Base-by-base conservation (phyloP, 495 filamentous ascomycete species). In the Podospora tetraspora region DNA sequence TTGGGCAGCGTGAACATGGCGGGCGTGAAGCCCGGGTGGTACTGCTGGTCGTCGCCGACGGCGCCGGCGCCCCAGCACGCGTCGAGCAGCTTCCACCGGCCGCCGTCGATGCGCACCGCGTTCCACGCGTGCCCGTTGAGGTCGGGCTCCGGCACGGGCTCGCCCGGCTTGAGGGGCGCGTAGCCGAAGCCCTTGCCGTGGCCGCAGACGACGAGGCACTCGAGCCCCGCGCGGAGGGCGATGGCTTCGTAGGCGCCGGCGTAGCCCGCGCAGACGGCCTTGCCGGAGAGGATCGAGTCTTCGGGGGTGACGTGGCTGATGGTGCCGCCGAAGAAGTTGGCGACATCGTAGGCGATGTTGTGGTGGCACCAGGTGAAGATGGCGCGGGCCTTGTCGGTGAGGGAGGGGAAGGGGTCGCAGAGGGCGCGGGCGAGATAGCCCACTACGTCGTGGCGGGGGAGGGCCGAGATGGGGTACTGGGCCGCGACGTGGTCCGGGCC, bases 341-440 rank as follows among this genome's bases (percentile, higher is more conserved):
- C 79, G 6, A 85, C 83, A 76, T 99, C 91, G 79, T 99, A 99
- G 59, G 81, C 81, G 68, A 99, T 87, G 73, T 97, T 98, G 78
- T 99, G 90, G 77, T 98, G 95, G 60, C 92, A 84, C 95, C 94
- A 99, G 9, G 92, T 91, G 77, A 99, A 99, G 67, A 99, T 90
- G 10, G 84, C 90, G 19, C 95, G 86, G 12, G 95, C 94, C 78
- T 96, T 97, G 76, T 98, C 95, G 3, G 94, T 97, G 0, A 77
- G 70, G 2, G 91, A 95, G 7, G 87, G 78, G 75, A 97, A 97
- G 2, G 92, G 92, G 9, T 83, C 77, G 61, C 92, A 94, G 25
- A 98, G 85, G 63, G 90, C 87, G 56, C 85, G 80, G 0, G 93
- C 92, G 16, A 99, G 86, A 82, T 89, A 90, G 19, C 79, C 83